These are phyloP conservation scores for Xylaria sp. DNA, from an alignment of 2,329 filamentous ascomycete genomes.

Conservation along the genomic window DNA sequence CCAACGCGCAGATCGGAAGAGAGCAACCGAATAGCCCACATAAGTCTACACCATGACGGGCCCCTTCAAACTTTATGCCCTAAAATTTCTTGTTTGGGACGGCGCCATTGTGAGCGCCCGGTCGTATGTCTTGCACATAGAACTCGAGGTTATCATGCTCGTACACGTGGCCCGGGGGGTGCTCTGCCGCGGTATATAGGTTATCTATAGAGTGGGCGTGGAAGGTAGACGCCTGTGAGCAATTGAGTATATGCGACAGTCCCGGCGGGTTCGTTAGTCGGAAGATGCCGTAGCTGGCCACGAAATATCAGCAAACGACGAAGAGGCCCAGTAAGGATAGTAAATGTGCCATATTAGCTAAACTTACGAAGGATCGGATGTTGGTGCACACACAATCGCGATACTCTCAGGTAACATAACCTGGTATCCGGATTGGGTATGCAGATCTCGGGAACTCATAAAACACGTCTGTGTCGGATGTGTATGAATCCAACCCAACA, in stretches of 20 bases:
- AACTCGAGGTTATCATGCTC: constrained; percentile 74
- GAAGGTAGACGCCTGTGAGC: constrained; percentile 82
- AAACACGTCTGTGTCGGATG: constrained; percentile 98
- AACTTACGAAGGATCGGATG: constrained; percentile 78
- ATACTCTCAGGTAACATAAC: constrained; percentile 97
- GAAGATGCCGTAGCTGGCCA: constrained; percentile 84
- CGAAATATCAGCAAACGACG: constrained; percentile 25
- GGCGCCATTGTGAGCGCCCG: constrained; percentile 44
- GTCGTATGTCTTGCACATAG: constrained; percentile 66
- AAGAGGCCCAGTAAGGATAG: constrained; percentile 9
- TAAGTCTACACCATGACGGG: constrained; percentile 37
- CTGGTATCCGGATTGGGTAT: constrained; percentile 95
- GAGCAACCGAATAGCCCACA: constrained; percentile 32
- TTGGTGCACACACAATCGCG: constrained; percentile 94
- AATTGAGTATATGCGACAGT: constrained; percentile 83
- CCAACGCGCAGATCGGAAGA: constrained; percentile 17
- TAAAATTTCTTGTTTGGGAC: constrained; percentile 46
- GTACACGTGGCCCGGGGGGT: constrained; percentile 75
- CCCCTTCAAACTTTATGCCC: constrained; percentile 45
- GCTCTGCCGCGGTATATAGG: constrained; percentile 79
- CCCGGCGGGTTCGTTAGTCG: constrained; percentile 93
- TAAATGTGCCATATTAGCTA: background rate
- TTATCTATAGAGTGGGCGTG: constrained; percentile 77
- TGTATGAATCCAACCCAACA: constrained; percentile 97
- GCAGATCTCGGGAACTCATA: constrained; percentile 92